These are phyloP conservation scores for Athelia sp. DNA, from an alignment of 1,284 basidiomycete genomes.

Conservation along the genomic window DNA sequence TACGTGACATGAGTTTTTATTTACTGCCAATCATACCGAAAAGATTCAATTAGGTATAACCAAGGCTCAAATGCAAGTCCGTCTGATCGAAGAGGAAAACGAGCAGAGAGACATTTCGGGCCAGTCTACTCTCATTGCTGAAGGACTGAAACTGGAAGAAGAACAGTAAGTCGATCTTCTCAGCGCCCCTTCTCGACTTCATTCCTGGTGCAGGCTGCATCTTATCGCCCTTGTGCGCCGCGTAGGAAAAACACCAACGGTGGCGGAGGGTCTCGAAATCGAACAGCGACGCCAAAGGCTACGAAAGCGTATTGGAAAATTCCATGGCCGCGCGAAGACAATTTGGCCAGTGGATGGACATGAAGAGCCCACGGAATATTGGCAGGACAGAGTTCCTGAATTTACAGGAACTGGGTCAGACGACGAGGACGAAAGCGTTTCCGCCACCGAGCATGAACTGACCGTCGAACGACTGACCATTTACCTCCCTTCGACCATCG, in stretches of 20 bases:
- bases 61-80: neutral
- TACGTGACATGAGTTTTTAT: neutral
- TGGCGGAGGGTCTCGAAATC: neutral
- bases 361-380: neutral
- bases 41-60: neutral
- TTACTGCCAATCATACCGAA: neutral
- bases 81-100: neutral
- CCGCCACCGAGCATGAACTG: neutral
- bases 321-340: neutral
- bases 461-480: neutral
- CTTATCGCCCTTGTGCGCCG: neutral
- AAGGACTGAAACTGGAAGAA: conserved; percentile 1
- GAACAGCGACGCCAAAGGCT: neutral
- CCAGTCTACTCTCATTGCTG: neutral
- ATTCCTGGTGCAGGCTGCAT: neutral
- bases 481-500: neutral
- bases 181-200: neutral
- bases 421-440: no score
- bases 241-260: neutral
- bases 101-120: neutral
- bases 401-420: neutral
- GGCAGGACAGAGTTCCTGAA: neutral
- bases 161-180: neutral
- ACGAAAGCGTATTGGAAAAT: neutral
- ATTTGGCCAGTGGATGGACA: neutral